A percentile compares a stretch with the other conserved stretches of the same genome.
Evolutionary conservation across 176 grass and related monocot genomes (phyloP).

Genomic region (maize (Zea mays)): DNA sequence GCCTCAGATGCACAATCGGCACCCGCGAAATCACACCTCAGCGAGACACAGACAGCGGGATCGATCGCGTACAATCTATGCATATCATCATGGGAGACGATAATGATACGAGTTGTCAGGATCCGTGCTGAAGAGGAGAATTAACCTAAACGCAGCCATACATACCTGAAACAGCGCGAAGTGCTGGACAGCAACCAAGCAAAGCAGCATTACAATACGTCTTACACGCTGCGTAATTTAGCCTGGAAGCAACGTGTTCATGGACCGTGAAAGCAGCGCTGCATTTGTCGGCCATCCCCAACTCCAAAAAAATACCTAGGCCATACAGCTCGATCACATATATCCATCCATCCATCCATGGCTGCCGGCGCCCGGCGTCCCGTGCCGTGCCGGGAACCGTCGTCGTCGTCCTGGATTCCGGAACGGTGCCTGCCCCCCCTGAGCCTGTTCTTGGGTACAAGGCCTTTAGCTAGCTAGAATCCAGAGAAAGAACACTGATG

Average conservation of each 20-base stretch:
- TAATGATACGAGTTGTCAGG: too few species aligned
- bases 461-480: neutral
- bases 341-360: neutral
- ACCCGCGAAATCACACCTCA: too few species aligned
- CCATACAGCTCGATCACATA: neutral
- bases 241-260: slow-evolving; percentile 1
- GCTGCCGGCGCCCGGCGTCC: neutral
- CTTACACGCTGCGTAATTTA: neutral
- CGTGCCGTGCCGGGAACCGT: slow-evolving; percentile 13
- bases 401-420: neutral
- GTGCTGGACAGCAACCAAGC: too few species aligned
- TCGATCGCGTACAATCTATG: too few species aligned
- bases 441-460: neutral
- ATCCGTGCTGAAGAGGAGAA: too few species aligned
- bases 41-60: too few species aligned
- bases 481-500: neutral
- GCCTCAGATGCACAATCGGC: too few species aligned
- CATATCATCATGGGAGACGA: too few species aligned
- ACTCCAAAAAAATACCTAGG: neutral
- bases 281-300: neutral
- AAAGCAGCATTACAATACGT: neutral
- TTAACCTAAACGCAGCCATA: neutral
- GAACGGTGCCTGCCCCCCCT: neutral
- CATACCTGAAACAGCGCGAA: neutral
- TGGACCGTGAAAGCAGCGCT: slow-evolving; percentile 24